These are phyloP conservation scores for Verticillium isaacii DNA, from an alignment of 2,329 filamentous ascomycete species.

Conservation along the genomic window DNA sequence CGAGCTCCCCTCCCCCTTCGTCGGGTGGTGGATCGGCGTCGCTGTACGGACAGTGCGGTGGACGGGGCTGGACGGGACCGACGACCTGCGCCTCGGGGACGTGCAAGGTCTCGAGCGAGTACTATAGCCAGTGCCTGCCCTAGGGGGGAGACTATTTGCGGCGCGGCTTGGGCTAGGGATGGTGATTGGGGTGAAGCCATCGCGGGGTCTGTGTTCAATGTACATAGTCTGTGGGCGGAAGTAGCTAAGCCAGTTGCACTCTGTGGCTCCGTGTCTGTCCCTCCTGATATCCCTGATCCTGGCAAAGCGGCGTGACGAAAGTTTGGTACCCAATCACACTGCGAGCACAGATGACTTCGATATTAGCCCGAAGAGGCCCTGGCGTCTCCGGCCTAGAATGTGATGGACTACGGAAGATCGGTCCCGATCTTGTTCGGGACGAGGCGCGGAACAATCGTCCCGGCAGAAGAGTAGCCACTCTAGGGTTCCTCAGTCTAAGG, in stretches of 20 bases:
- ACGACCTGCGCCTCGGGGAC: conserved; percentile 20
- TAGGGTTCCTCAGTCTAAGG: no score
- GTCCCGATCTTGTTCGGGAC: not conserved
- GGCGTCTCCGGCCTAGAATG: not conserved
- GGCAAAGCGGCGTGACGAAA: not conserved
- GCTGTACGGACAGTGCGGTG: conserved; percentile 18
- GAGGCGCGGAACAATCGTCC: not conserved
- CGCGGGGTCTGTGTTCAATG: not conserved
- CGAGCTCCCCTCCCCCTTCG: conserved; percentile 4
- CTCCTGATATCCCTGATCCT: not conserved
- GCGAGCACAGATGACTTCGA: not conserved
- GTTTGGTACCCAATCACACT: not conserved
- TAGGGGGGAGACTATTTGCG: not conserved
- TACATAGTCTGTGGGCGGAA: not conserved
- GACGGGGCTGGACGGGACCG: conserved; percentile 17
- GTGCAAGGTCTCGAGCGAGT: conserved; percentile 20
- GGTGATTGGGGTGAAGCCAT: not conserved
- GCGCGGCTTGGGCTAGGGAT: not conserved
- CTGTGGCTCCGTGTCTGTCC: not conserved
- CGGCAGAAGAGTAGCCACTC: no score
- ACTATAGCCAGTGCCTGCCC: conserved; percentile 22
- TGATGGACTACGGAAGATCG: not conserved
- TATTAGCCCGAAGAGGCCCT: not conserved
- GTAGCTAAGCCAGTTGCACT: not conserved
- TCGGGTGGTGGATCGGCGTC: conserved; percentile 7